Evolutionary conservation across 495 filamentous ascomycete genomes (phyloP).

Genomic region (Penicillium macrosclerotiorum): DNA sequence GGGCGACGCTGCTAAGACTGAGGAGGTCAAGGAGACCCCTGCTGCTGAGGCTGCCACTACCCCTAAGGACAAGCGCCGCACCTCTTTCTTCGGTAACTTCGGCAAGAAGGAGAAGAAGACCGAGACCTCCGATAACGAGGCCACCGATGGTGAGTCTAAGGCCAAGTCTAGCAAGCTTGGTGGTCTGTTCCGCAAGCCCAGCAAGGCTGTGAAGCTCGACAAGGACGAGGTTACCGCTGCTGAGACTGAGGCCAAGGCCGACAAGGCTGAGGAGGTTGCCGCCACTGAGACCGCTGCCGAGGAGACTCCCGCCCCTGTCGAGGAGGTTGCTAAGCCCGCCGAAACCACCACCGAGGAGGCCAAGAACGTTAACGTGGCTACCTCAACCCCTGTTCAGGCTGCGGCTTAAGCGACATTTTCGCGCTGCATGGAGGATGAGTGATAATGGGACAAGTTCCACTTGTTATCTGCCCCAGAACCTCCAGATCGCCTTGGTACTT

Average conservation of each 20-base stretch:
- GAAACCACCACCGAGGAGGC: conserved; percentile 29
- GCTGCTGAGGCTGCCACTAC: conserved; percentile 30
- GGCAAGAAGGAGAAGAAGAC: conserved; percentile 55
- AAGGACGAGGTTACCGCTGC: conserved; percentile 34
- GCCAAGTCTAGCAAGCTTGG: conserved; percentile 51
- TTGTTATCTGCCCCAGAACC: conserved; percentile 15
- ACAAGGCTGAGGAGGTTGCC: conserved; percentile 26
- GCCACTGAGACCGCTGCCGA: conserved; percentile 33
- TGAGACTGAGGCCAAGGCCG: conserved; percentile 36
- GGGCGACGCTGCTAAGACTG: conserved; percentile 36
- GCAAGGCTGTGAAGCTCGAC: conserved; percentile 52
- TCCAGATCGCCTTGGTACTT: conserved; percentile 10
- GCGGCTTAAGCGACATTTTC: conserved; percentile 42
- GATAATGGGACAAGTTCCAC: conserved; percentile 42
- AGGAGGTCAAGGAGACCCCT: conserved; percentile 28
- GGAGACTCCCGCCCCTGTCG: conserved; percentile 25
- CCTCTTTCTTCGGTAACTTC: conserved; percentile 55
- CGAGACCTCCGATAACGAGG: conserved; percentile 49
- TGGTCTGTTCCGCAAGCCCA: conserved; percentile 56
- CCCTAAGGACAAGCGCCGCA: conserved; percentile 53
- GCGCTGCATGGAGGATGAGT: conserved; percentile 39
- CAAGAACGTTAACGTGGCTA: conserved; percentile 34
- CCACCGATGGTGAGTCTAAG: conserved; percentile 50
- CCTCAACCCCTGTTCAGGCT: conserved; percentile 47
- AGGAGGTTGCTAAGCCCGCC: conserved; percentile 31